Evolutionary conservation across 495 filamentous ascomycete genomes (phyloP).

Genomic region (Penicillium cataractarum): DNA sequence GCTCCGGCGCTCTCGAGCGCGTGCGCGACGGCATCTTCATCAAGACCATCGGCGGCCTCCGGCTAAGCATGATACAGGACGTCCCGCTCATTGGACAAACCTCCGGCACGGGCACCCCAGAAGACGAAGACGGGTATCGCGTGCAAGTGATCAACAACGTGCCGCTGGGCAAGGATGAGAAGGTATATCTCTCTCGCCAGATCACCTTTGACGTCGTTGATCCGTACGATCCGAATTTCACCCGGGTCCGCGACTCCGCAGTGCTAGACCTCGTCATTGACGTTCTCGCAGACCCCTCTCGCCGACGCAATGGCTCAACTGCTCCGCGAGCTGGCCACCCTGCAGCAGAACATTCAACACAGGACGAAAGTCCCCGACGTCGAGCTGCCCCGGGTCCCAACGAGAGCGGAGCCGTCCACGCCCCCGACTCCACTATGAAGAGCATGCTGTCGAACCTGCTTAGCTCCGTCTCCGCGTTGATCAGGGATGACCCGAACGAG

Average conservation of each 20-base stretch:
- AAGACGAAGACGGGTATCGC: slow-evolving; percentile 56
- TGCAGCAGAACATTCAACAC: slow-evolving; percentile 28
- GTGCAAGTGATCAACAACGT: slow-evolving; percentile 80
- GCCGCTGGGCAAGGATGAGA: slow-evolving; percentile 85
- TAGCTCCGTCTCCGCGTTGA: slow-evolving; percentile 58
- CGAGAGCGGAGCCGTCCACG: slow-evolving; percentile 34
- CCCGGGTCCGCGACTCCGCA: slow-evolving; percentile 69
- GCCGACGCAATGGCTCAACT: slow-evolving; percentile 44
- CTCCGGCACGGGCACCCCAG: slow-evolving; percentile 22
- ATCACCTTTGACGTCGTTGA: slow-evolving; percentile 71
- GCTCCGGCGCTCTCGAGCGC: slow-evolving; percentile 59
- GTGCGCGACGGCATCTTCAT: slow-evolving; percentile 76
- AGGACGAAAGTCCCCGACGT: slow-evolving; percentile 23
- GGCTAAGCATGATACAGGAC: slow-evolving; percentile 79
- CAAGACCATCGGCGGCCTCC: slow-evolving; percentile 76
- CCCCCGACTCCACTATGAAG: slow-evolving; percentile 52
- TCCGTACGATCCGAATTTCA: slow-evolving; percentile 80
- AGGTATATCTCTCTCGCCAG: slow-evolving; percentile 77
- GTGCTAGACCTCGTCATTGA: slow-evolving; percentile 74
- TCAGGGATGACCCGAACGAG: slow-evolving; percentile 46
- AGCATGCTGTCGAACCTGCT: slow-evolving; percentile 59
- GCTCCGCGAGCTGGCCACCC: slow-evolving; percentile 35
- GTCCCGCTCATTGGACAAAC: slow-evolving; percentile 39
- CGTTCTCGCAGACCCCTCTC: slow-evolving; percentile 46
- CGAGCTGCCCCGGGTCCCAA: slow-evolving; percentile 18